Conservation (phyloP, 768 basidiomycete species). For the Tylopilus vinaceipallidus region DNA sequence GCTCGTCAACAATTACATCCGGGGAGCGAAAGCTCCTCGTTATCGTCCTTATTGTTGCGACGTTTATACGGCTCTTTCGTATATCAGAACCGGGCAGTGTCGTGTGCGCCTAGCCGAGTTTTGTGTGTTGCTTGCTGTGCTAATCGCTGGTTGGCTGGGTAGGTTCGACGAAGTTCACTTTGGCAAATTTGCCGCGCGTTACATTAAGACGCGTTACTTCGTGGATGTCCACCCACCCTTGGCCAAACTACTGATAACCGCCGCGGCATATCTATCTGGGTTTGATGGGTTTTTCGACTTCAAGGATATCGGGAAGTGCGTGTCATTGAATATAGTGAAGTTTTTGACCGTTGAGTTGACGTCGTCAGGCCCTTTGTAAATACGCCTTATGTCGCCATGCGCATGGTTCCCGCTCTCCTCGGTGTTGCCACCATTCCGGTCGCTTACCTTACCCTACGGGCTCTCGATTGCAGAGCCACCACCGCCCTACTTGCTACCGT, state of each 20-base stretch:
- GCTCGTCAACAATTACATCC: constrained; percentile 61
- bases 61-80: constrained; percentile 81
- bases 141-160: constrained; percentile 3
- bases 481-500: constrained; percentile 89
- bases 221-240: constrained; percentile 97
- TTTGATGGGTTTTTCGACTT: constrained; percentile 96
- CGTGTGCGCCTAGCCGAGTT: constrained; percentile 58
- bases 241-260: constrained; percentile 92
- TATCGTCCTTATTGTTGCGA: constrained; percentile 64
- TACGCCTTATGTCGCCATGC: constrained; percentile 97
- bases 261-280: constrained; percentile 83
- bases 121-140: not conserved
- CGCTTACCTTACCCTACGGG: constrained; percentile 90
- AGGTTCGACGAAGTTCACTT: constrained; percentile 99
- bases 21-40: constrained; percentile 79
- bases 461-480: constrained; percentile 87
- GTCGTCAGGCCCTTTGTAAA: constrained; percentile 69
- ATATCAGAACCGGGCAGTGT: constrained; percentile 87
- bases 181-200: constrained; percentile 93
- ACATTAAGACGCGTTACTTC: constrained; percentile 89
- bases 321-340: constrained; percentile 9
- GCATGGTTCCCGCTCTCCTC: constrained; percentile 86
- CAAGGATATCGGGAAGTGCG: constrained; percentile 95
- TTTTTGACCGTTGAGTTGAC: constrained; percentile 1
- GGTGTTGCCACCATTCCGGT: constrained; percentile 89